Evolutionary conservation across 257 asterid species (phyloP).

Genomic region (Verbena officinalis): DNA sequence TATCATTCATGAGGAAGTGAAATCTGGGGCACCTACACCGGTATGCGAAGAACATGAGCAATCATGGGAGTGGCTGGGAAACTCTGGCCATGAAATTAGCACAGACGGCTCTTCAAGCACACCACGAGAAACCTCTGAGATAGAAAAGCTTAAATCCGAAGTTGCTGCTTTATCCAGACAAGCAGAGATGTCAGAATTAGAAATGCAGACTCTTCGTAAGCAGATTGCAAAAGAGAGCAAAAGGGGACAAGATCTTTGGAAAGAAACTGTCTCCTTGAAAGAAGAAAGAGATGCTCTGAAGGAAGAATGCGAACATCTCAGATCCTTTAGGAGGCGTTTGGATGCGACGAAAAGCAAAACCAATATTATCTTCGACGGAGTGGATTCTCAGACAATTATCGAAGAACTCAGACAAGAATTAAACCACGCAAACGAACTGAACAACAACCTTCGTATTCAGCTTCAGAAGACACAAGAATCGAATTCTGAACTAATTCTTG

Average conservation of each 20-base stretch:
- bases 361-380: slow-evolving; percentile 50
- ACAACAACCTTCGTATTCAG: slow-evolving; percentile 72
- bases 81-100: slow-evolving; percentile 53
- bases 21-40: slow-evolving; percentile 34
- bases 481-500: slow-evolving; percentile 85
- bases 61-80: slow-evolving; percentile 76
- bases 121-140: slow-evolving; percentile 46
- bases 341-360: slow-evolving; percentile 43
- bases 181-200: slow-evolving; percentile 73
- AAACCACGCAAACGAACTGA: slow-evolving; percentile 65
- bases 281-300: slow-evolving; percentile 73
- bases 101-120: slow-evolving; percentile 57
- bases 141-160: slow-evolving; percentile 68
- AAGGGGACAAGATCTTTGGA: slow-evolving; percentile 65
- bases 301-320: slow-evolving; percentile 57
- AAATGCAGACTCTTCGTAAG: slow-evolving; percentile 86
- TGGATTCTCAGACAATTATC: slow-evolving; percentile 55
- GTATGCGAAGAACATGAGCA: slow-evolving; percentile 38
- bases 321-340: slow-evolving; percentile 35
- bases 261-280: slow-evolving; percentile 57
- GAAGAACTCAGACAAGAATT: slow-evolving; percentile 83
- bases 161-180: slow-evolving; percentile 68
- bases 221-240: slow-evolving; percentile 83
- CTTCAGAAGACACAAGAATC: slow-evolving; percentile 92
- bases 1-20: slow-evolving; percentile 27